phyloP scores from a whole-genome alignment of 2,329 filamentous ascomycete species.

The Aureobasidium uvarum region DNA sequence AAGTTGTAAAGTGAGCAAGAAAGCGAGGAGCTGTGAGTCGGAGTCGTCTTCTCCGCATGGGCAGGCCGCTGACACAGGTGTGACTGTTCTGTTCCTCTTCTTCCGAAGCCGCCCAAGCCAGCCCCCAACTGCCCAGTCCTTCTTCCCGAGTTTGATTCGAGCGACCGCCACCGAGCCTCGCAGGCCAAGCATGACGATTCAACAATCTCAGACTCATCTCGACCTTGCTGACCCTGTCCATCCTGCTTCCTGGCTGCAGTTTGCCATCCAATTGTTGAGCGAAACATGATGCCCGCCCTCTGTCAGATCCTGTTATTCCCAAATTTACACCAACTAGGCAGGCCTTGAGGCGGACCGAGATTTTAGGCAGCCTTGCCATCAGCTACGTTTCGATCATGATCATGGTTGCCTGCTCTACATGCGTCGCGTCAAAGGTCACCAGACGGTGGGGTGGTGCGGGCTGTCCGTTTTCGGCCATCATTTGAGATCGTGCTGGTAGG shows the following conservation, averaged over 20 bases:
- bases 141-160: neutral
- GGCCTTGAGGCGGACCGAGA: constrained; percentile 2
- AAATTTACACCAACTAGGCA: neutral
- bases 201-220: constrained; percentile 2
- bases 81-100: neutral
- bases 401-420: neutral
- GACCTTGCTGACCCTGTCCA: constrained; percentile 11
- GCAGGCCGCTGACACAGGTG: neutral
- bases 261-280: neutral
- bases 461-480: constrained; percentile 1
- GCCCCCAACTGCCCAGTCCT: neutral
- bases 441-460: neutral
- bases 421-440: constrained; percentile 7
- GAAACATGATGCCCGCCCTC: neutral
- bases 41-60: neutral
- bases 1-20: neutral
- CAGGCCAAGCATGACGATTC: neutral
- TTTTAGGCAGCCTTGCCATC: constrained; percentile 18
- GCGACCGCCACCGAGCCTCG: neutral
- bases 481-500: neutral
- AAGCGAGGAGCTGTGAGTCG: neutral
- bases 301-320: neutral
- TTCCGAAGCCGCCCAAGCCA: neutral
- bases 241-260: neutral
- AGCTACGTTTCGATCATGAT: constrained; percentile 7